Evolutionary conservation across 257 asterid species (phyloP).

Genomic region (Apocynum venetum): DNA sequence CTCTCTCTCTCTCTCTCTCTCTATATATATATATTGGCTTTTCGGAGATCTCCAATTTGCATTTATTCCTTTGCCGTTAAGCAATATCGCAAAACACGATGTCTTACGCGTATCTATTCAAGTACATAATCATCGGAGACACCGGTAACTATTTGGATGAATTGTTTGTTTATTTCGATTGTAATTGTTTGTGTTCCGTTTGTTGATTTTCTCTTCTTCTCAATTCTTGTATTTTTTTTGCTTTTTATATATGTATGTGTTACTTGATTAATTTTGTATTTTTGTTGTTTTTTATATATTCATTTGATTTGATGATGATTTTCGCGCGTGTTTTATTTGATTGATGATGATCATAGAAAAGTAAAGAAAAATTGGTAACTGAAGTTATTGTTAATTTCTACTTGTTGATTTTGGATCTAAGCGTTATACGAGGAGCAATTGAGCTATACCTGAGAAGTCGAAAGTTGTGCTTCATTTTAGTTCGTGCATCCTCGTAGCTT

Average conservation of each 20-base stretch:
- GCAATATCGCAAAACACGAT: slow-evolving; percentile 22
- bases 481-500: not conserved
- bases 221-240: not conserved
- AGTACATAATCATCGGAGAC: slow-evolving; percentile 90
- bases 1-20: not conserved
- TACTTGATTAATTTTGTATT: not conserved
- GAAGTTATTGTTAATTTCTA: not conserved
- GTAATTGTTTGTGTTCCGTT: not conserved
- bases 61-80: slow-evolving; percentile 8
- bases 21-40: too few relatives aligned
- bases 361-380: not conserved
- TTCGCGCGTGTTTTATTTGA: not conserved
- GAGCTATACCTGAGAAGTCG: not conserved
- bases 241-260: not conserved
- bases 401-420: not conserved
- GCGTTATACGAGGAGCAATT: not conserved
- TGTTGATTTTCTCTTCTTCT: not conserved
- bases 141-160: slow-evolving; percentile 48
- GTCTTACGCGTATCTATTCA: slow-evolving; percentile 90
- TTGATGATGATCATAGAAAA: not conserved
- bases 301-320: not conserved
- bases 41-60: slow-evolving; percentile 2
- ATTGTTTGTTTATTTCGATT: not conserved
- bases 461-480: not conserved
- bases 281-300: not conserved